A percentile compares a stretch with the other conserved stretches of the same genome.
Conservation (phyloP, 106 monocot species). For the Cymbidium sinense region DNA sequence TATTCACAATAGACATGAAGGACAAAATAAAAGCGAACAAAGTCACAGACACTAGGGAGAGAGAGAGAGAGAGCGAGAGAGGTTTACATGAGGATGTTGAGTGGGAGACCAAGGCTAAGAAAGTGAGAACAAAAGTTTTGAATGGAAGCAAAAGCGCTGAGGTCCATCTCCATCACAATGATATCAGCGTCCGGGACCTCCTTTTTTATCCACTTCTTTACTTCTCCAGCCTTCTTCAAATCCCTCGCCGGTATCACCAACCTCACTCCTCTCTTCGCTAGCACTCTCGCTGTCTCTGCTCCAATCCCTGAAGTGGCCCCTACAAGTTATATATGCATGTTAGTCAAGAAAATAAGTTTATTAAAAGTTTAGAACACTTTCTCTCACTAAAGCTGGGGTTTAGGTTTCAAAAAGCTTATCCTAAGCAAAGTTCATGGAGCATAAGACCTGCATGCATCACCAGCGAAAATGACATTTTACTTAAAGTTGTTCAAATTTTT, state of each 20-base stretch:
- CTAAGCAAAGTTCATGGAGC: too few species aligned
- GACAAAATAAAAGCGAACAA: background rate
- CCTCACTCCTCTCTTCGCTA: slow-evolving; percentile 53
- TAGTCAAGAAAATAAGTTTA: too few species aligned
- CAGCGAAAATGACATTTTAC: too few species aligned
- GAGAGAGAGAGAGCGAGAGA: background rate
- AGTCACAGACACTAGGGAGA: too few species aligned
- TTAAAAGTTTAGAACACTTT: too few species aligned
- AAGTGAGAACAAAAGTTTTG: slow-evolving; percentile 31
- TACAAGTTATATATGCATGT: slow-evolving; percentile 7
- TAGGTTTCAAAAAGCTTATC: too few species aligned
- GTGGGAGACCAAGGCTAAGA: slow-evolving; percentile 43
- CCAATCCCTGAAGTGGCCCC: slow-evolving; percentile 75
- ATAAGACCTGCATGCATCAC: too few species aligned
- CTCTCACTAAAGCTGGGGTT: too few species aligned
- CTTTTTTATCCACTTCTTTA: slow-evolving; percentile 25
- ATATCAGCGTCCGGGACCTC: slow-evolving; percentile 36
- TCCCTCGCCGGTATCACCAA: slow-evolving; percentile 53
- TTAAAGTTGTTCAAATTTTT: too few species aligned
- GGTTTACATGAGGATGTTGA: slow-evolving; percentile 56
- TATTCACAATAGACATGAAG: background rate
- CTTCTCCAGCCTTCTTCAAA: slow-evolving; percentile 43
- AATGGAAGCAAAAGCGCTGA: slow-evolving; percentile 49
- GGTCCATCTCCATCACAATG: slow-evolving; percentile 38
- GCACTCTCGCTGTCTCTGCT: slow-evolving; percentile 51